Evolutionary conservation across 176 grass and related monocot species (phyloP).

Genomic region (Avena eriantha): DNA sequence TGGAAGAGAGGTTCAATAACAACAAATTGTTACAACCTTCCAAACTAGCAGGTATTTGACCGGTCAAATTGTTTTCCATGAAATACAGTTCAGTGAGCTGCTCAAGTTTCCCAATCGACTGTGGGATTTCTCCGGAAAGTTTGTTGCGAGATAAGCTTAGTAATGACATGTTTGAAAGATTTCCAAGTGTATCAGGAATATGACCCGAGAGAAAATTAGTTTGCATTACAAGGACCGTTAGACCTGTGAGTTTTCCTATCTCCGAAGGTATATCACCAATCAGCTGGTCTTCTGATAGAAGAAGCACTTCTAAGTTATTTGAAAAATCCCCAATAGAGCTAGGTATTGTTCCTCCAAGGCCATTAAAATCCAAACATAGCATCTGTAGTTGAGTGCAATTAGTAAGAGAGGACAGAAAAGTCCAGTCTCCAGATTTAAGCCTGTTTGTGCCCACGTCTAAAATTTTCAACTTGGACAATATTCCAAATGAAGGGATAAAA

Average conservation of each 20-base stretch:
- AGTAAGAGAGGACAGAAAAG: neutral
- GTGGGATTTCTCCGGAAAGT: neutral
- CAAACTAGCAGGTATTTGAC: neutral
- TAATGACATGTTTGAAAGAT: neutral
- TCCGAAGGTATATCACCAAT: neutral
- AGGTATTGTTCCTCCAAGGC: neutral
- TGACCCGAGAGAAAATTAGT: neutral
- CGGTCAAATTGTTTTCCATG: conserved; percentile 1
- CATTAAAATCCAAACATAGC: conserved; percentile 11
- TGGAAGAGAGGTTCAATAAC: neutral
- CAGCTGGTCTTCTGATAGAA: neutral
- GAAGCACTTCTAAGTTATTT: neutral
- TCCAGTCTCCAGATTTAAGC: conserved; percentile 11
- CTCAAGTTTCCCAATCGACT: neutral
- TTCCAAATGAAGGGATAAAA: neutral
- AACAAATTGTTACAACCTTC: neutral
- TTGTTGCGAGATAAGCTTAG: neutral
- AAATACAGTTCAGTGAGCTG: neutral
- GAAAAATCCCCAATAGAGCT: neutral
- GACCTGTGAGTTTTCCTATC: conserved; percentile 9
- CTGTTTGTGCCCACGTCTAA: neutral
- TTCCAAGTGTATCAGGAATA: neutral
- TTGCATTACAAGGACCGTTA: neutral
- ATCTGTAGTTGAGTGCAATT: neutral
- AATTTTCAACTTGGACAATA: neutral